A percentile compares a stretch with the other conserved stretches of the same genome.
These are phyloP conservation scores for Lagenaria siceraria DNA, from an alignment of 306 rosid genomes.

Conservation along the genomic window DNA sequence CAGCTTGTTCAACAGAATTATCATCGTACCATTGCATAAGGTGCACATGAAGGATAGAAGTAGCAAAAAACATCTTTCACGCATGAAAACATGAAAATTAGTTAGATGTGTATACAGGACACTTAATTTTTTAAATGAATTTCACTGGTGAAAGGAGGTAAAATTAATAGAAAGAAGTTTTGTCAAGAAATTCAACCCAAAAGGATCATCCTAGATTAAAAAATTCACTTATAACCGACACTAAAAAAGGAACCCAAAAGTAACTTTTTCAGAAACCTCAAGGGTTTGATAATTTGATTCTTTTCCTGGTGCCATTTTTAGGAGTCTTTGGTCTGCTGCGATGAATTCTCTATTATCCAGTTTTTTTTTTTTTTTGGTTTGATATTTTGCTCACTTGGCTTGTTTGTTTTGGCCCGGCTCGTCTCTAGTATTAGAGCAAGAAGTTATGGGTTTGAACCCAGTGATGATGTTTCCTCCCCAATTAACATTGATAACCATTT, in stretches of 20 bases:
- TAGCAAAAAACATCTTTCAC: conserved; percentile 82
- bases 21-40: conserved; percentile 93
- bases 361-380: too few species aligned
- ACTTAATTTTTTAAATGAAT: neutral
- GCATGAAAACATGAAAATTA: conserved; percentile 20
- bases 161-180: neutral
- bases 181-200: neutral
- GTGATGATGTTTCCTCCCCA: too few species aligned
- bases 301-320: too few species aligned
- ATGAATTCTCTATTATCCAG: too few species aligned
- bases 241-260: neutral
- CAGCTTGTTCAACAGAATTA: conserved; percentile 68
- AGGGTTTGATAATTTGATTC: neutral
- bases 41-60: conserved; percentile 79
- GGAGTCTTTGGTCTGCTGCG: too few species aligned
- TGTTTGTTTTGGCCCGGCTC: too few species aligned
- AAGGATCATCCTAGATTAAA: neutral
- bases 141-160: neutral
- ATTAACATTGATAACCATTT: too few species aligned
- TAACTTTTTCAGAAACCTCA: neutral
- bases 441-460: too few species aligned
- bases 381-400: too few species aligned
- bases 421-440: too few species aligned
- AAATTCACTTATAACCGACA: neutral
- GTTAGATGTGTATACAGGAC: conserved; percentile 9